Percentiles rank a stretch among this genome's conserved stretches.
Evolutionary conservation across 805 yeast species (phyloP).

Genomic region (Candida sithepensis): DNA sequence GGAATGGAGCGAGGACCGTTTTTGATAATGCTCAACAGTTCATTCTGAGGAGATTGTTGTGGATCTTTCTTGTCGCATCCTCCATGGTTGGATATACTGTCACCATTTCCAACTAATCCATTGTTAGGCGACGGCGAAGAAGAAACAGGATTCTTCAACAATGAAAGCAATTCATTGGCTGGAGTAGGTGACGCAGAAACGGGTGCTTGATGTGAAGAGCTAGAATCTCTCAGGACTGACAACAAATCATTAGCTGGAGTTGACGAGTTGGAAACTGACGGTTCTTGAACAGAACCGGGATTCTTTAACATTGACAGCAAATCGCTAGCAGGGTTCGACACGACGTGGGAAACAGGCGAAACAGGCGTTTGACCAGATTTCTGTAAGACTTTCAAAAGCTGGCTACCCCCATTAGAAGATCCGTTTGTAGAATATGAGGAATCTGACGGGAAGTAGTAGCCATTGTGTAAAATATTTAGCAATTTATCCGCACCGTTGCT

Average conservation of each 20-base stretch:
- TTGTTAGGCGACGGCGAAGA: no score
- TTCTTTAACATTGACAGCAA: background rate
- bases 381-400: background rate
- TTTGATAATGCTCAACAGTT: constrained; percentile 5
- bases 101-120: no score
- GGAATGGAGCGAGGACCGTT: background rate
- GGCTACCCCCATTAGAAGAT: background rate
- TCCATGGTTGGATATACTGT: no score
- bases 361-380: background rate
- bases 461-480: background rate
- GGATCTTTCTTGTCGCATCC: no score
- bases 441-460: background rate
- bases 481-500: background rate
- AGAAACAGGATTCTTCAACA: background rate
- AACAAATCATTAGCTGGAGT: background rate
- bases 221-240: no score
- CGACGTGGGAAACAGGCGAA: background rate
- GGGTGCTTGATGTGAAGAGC: background rate
- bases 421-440: background rate
- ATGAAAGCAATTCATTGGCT: background rate
- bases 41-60: background rate
- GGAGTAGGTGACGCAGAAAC: background rate
- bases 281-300: no score
- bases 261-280: background rate
- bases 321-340: background rate